phyloP scores from a whole-genome alignment of 441 rosid genomes.

The Mallotus repandus region DNA sequence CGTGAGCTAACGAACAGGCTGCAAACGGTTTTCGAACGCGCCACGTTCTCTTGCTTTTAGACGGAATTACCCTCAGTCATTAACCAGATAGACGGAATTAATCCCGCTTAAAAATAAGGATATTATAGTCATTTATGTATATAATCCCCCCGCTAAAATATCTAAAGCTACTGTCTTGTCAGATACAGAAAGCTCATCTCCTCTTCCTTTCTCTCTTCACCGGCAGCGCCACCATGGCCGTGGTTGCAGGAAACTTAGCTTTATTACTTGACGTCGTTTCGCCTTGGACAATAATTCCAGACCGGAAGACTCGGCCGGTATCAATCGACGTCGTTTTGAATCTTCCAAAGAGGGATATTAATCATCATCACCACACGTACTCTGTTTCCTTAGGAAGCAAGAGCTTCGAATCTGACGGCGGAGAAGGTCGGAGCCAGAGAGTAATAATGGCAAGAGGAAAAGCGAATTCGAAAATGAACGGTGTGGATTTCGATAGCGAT shows the following conservation, averaged over 20 bases:
- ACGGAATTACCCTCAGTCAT: conserved; percentile 36
- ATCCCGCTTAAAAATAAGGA: conserved; percentile 15
- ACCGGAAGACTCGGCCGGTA: conserved; percentile 57
- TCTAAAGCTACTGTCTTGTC: conserved; percentile 27
- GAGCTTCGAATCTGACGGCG: conserved; percentile 26
- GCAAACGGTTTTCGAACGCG: conserved; percentile 40
- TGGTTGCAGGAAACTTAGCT: conserved; percentile 68
- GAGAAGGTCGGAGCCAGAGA: conserved; percentile 21
- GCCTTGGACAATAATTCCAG: conserved; percentile 44
- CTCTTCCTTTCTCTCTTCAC: neutral
- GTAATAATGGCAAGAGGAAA: conserved; percentile 26
- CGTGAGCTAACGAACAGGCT: conserved; percentile 33
- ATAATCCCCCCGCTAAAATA: conserved; percentile 30
- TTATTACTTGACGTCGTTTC: conserved; percentile 53
- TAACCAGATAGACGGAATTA: neutral
- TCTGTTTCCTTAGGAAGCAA: conserved; percentile 33
- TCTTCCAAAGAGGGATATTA: conserved; percentile 49
- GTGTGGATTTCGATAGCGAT: conserved; percentile 54
- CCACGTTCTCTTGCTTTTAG: conserved; percentile 35
- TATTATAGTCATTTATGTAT: conserved; percentile 25
- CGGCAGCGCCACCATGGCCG: conserved; percentile 44
- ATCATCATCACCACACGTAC: conserved; percentile 30
- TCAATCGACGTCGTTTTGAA: conserved; percentile 48
- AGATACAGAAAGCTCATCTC: conserved; percentile 15
- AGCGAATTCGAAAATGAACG: conserved; percentile 30